Evolutionary conservation across 805 yeast species (phyloP).

Genomic region (Cyberlindnera mrakii): DNA sequence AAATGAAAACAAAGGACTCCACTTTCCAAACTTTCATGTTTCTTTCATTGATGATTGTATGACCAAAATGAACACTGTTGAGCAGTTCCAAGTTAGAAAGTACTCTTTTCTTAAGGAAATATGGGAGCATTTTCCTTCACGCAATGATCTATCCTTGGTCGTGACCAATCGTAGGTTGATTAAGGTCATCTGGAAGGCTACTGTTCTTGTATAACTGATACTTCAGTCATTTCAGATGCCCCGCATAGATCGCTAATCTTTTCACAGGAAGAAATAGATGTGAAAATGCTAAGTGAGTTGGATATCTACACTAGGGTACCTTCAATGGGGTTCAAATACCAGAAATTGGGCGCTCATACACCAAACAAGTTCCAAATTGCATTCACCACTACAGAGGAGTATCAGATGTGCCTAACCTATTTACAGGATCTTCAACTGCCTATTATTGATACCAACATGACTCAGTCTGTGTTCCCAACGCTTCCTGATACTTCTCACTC

Average conservation of each 20-base stretch:
- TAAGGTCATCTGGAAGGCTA: slow-evolving; percentile 15
- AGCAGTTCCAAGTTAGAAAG: slow-evolving; percentile 14
- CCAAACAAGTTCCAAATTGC: slow-evolving; percentile 6
- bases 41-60: too few species aligned
- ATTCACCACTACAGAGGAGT: slow-evolving; percentile 4
- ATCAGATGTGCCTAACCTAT: slow-evolving; percentile 3
- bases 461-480: slow-evolving; percentile 2
- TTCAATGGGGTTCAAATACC: slow-evolving; percentile 18
- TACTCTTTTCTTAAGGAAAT: slow-evolving; percentile 14
- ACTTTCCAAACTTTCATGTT: too few species aligned
- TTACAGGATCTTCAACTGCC: background rate
- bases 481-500: too few species aligned
- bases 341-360: background rate
- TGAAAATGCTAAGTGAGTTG: background rate
- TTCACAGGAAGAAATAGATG: slow-evolving; percentile 10
- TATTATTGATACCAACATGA: background rate
- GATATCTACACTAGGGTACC: slow-evolving; percentile 17
- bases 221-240: background rate
- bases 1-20: too few species aligned
- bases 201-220: slow-evolving; percentile 13
- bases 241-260: background rate
- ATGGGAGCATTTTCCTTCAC: slow-evolving; percentile 24
- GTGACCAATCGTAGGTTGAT: slow-evolving; percentile 3
- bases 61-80: background rate
- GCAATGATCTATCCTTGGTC: slow-evolving; percentile 14